A percentile compares a stretch with the other conserved stretches of the same genome.
Evolutionary conservation across 192 early-diverging fungal species (phyloP).

Genomic region (Chytriomyces confervae): DNA sequence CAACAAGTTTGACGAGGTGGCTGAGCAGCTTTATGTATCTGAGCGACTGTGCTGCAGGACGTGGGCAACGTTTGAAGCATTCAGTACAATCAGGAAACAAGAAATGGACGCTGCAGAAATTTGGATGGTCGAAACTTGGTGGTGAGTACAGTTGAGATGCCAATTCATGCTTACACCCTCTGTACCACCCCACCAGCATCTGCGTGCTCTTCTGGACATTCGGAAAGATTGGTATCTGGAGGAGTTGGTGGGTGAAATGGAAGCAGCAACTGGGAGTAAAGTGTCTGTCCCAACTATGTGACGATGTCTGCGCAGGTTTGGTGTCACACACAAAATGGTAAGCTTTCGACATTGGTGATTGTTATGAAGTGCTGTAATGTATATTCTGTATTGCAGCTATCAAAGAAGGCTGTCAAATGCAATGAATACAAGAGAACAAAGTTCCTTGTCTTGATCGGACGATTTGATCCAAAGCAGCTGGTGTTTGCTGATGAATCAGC

Average conservation of each 20-base stretch:
- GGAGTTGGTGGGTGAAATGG: neutral
- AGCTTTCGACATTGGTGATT: neutral
- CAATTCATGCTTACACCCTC: too few relatives aligned
- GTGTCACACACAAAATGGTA: conserved; percentile 5
- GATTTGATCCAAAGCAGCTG: neutral
- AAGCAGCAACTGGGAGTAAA: neutral
- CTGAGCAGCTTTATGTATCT: too few relatives aligned
- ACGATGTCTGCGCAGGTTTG: neutral
- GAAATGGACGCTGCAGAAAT: too few relatives aligned
- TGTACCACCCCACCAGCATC: neutral
- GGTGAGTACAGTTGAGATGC: too few relatives aligned
- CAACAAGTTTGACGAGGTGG: too few relatives aligned
- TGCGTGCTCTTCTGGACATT: neutral
- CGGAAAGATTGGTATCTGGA: neutral
- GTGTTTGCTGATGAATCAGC: conserved; percentile 14
- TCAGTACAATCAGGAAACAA: too few relatives aligned
- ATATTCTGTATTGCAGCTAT: neutral
- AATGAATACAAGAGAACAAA: neutral
- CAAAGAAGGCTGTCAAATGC: neutral
- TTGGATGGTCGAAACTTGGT: too few relatives aligned
- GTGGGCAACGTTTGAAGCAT: too few relatives aligned
- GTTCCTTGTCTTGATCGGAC: conserved; percentile 1
- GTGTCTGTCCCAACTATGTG: conserved; percentile 5
- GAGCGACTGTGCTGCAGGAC: too few relatives aligned
- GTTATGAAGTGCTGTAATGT: neutral